Conservation (phyloP, 805 yeast genomes). For the Isabelozyma gotoi region DNA sequence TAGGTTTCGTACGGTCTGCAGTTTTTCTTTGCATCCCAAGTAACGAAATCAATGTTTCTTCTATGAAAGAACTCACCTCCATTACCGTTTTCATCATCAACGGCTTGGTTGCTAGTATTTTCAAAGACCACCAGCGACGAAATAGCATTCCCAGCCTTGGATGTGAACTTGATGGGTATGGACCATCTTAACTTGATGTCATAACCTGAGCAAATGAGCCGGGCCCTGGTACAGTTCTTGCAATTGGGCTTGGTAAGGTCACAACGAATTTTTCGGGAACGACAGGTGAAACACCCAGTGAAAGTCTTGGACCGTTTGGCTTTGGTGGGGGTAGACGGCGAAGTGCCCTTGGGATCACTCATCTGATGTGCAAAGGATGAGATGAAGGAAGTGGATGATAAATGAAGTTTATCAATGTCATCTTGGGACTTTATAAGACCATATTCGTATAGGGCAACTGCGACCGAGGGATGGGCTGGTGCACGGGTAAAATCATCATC, state of each 20-base stretch:
- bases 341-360: not conserved
- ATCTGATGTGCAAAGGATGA: not conserved
- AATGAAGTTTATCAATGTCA: not conserved
- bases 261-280: conserved; percentile 78
- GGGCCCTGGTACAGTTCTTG: conserved; percentile 65
- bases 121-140: conserved; percentile 32
- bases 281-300: conserved; percentile 87
- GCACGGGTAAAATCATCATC: no score
- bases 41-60: conserved; percentile 71
- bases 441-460: not conserved
- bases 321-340: conserved; percentile 3
- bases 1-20: conserved; percentile 59
- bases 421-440: not conserved
- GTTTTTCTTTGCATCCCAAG: conserved; percentile 56
- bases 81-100: conserved; percentile 10
- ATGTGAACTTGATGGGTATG: conserved; percentile 41
- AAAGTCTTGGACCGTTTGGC: conserved; percentile 57
- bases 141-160: conserved; percentile 23
- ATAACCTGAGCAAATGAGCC: conserved; percentile 77
- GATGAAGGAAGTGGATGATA: not conserved
- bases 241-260: conserved; percentile 73
- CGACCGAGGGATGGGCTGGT: not conserved
- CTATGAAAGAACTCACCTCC: conserved; percentile 57
- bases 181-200: conserved; percentile 80
- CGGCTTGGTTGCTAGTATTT: conserved; percentile 14